These are phyloP conservation scores for Yamadazyma taylorii DNA, from an alignment of 1,139 yeast genomes.

Conservation along the genomic window DNA sequence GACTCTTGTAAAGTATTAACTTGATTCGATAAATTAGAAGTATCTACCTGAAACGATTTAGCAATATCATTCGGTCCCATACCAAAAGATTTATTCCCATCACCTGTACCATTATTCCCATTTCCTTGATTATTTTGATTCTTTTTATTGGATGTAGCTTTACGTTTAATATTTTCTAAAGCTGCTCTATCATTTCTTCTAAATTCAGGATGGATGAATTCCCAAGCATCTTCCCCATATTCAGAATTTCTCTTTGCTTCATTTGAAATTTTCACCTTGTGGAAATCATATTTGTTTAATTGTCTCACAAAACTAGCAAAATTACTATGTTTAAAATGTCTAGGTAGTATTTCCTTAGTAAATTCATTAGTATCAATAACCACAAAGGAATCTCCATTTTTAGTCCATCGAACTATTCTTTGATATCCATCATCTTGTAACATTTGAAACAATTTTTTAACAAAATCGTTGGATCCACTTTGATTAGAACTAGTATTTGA, in stretches of 20 bases:
- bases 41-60: slow-evolving; percentile 1
- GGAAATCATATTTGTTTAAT: slow-evolving; percentile 94
- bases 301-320: slow-evolving; percentile 95
- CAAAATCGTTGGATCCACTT: slow-evolving; percentile 68
- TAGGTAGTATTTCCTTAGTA: slow-evolving; percentile 80
- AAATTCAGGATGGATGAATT: slow-evolving; percentile 89
- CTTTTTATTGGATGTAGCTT: slow-evolving; percentile 64
- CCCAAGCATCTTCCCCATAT: slow-evolving; percentile 89
- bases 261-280: slow-evolving; percentile 72
- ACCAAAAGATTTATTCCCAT: slow-evolving; percentile 6
- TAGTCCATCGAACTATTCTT: slow-evolving; percentile 81
- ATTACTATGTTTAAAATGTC: slow-evolving; percentile 90
- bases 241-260: slow-evolving; percentile 52
- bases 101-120: slow-evolving; percentile 4
- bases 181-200: slow-evolving; percentile 67
- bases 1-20: slow-evolving; percentile 39
- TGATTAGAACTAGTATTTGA: slow-evolving; percentile 30
- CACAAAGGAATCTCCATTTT: slow-evolving; percentile 79
- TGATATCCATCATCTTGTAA: slow-evolving; percentile 75
- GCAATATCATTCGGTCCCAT: background rate
- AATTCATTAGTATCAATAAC: slow-evolving; percentile 88
- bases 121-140: slow-evolving; percentile 9
- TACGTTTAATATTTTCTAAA: slow-evolving; percentile 76
- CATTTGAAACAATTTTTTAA: slow-evolving; percentile 77
- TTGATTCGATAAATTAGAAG: slow-evolving; percentile 6